A percentile compares a stretch with the other conserved stretches of the same genome.
Evolutionary conservation across 345 rosid species (phyloP).

Genomic region (Boechera stricta): DNA sequence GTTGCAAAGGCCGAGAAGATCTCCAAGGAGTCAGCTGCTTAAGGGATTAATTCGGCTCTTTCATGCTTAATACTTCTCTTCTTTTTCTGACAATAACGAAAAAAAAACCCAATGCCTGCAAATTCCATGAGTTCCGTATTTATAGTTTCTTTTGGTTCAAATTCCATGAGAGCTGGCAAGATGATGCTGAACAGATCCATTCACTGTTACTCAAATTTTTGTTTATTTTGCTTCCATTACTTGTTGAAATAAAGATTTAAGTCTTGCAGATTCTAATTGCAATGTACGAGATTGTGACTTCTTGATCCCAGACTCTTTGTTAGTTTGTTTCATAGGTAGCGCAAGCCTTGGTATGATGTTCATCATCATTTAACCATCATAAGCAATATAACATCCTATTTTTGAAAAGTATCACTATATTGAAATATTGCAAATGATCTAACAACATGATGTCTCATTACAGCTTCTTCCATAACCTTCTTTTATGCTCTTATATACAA

Average conservation of each 20-base stretch:
- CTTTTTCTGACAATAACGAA: slow-evolving; percentile 42
- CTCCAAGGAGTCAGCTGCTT: slow-evolving; percentile 65
- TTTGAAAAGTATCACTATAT: slow-evolving; percentile 14
- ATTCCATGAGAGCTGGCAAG: slow-evolving; percentile 23
- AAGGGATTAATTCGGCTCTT: slow-evolving; percentile 10
- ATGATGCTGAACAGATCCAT: slow-evolving; percentile 36
- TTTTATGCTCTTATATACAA: slow-evolving; percentile 31
- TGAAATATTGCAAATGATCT: slow-evolving; percentile 30
- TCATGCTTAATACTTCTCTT: not conserved
- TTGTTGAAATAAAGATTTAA: slow-evolving; percentile 34
- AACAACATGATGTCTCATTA: slow-evolving; percentile 2
- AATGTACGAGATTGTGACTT: not conserved
- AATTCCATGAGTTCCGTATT: slow-evolving; percentile 22
- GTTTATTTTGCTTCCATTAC: slow-evolving; percentile 29
- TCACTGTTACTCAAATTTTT: slow-evolving; percentile 34
- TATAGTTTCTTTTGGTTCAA: slow-evolving; percentile 25
- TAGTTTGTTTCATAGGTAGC: not conserved
- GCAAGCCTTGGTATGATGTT: not conserved
- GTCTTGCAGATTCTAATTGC: slow-evolving; percentile 33
- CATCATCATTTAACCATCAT: not conserved
- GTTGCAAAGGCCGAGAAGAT: slow-evolving; percentile 65
- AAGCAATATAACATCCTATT: not conserved
- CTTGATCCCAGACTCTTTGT: not conserved
- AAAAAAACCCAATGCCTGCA: slow-evolving; percentile 30
- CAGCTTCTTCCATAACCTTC: slow-evolving; percentile 28